Percentiles rank a stretch among this genome's conserved stretches.
These are phyloP conservation scores for Pythium pyrilobum DNA, from an alignment of 352 stramenopile genomes.

Conservation along the genomic window DNA sequence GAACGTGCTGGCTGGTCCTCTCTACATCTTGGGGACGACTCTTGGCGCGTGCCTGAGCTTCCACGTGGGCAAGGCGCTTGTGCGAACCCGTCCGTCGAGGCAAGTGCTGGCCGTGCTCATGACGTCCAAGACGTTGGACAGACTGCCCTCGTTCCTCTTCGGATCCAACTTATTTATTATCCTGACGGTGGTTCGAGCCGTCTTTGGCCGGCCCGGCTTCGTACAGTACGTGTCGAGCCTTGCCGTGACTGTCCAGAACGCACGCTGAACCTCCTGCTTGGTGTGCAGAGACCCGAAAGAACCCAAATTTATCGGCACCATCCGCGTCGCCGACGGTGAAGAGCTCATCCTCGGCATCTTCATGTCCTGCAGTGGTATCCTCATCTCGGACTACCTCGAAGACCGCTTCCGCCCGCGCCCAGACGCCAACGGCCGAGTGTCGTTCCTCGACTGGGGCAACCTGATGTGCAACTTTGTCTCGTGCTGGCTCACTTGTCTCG, in stretches of 20 bases:
- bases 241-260: too few relatives aligned
- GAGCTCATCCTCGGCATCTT: conserved; percentile 36
- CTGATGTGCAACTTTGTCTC: conserved; percentile 35
- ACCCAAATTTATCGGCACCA: conserved; percentile 34
- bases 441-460: conserved; percentile 31
- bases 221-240: conserved; percentile 14
- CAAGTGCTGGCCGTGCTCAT: conserved; percentile 9
- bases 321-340: conserved; percentile 30
- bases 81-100: conserved; percentile 14
- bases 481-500: conserved; percentile 25
- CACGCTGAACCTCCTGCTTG: not conserved
- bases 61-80: conserved; percentile 33
- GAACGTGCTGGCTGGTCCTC: conserved; percentile 30
- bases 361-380: conserved; percentile 33
- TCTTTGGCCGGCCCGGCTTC: conserved; percentile 25
- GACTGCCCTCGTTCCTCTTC: conserved; percentile 18
- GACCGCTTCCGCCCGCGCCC: conserved; percentile 13
- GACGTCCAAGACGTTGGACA: conserved; percentile 16
- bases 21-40: conserved; percentile 63
- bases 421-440: conserved; percentile 10
- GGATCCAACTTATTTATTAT: conserved; percentile 23
- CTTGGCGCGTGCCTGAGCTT: conserved; percentile 51
- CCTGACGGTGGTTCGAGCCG: conserved; percentile 16
- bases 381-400: conserved; percentile 23
- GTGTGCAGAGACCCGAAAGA: conserved; percentile 67